Base-by-base conservation (phyloP, 2,329 filamentous ascomycete species). In the Ophioceras dolichostomum region DNA sequence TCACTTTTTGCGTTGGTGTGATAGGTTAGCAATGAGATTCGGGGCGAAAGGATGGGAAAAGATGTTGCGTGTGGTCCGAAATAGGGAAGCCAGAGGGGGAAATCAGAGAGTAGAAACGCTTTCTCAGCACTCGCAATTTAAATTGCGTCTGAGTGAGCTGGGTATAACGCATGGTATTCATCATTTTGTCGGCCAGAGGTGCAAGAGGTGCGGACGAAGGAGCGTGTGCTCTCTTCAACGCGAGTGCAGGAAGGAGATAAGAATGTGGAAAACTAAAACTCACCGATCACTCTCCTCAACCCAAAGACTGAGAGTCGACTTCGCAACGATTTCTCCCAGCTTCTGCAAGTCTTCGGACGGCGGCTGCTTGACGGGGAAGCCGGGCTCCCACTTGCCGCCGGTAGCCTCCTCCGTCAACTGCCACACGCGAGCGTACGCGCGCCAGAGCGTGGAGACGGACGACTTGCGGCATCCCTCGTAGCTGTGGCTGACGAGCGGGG, bases 71-170 rank as follows among this genome's bases (percentile, higher is more conserved):
- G n/a, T n/a, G n/a, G n/a, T n/a, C n/a, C n/a, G n/a, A n/a, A n/a
- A n/a, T n/a, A n/a, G n/a, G n/a, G n/a, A n/a, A n/a, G n/a, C n/a
- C n/a, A n/a, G n/a, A n/a, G n/a, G n/a, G 12, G 30, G 41, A 12
- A 31, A 43, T 64, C 61, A 68, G 62, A 60, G 62, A 53, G 56
- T 60, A 60, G 67, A 67, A 62, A 75, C 81, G 86, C 68, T 64
- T 93, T 91, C 79, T 79, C 85, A 86, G 83, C 86, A 94, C 78
- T 65, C 77, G 77, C 83, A 76, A 64, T 66, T 35, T 73, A n/a
- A n/a, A 65, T 66, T 73, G 84, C 79, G 80, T 96, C 83, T 84
- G 85, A 94, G 88, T 95, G 89, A 95, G 88, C 88, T 95, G 88
- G 87, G 89, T 89, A 37, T 89, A 88, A 88, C 85, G 84, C 78